These are phyloP conservation scores for Boletus sp. DNA, from an alignment of 768 basidiomycete genomes.

Conservation along the genomic window DNA sequence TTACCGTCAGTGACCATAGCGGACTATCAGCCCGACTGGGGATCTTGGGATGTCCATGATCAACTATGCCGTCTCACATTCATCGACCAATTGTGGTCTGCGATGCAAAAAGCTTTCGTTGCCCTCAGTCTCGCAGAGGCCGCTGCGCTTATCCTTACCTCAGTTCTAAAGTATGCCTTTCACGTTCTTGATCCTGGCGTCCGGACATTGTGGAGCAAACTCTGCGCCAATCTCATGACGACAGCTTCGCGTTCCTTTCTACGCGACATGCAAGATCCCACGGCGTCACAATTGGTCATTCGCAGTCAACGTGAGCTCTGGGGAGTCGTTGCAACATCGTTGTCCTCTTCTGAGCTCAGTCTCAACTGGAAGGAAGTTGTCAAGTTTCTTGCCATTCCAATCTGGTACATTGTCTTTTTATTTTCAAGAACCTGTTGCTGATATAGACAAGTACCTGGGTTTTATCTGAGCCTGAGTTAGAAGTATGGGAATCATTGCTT, in stretches of 20 bases:
- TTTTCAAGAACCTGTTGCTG: not conserved
- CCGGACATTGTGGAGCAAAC: conserved; percentile 42
- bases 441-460: conserved; percentile 41
- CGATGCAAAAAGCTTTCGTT: conserved; percentile 49
- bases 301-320: conserved; percentile 43
- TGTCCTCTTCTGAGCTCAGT: conserved; percentile 23
- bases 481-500: conserved; percentile 43
- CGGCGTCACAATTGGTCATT: conserved; percentile 24
- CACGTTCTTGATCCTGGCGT: conserved; percentile 39
- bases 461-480: conserved; percentile 41
- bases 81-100: conserved; percentile 49
- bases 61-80: conserved; percentile 41
- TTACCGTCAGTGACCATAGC: conserved; percentile 17
- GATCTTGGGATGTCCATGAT: conserved; percentile 21
- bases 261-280: conserved; percentile 30
- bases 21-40: conserved; percentile 16
- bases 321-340: conserved; percentile 41
- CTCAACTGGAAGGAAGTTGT: conserved; percentile 42
- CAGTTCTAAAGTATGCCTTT: conserved; percentile 45
- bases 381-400: conserved; percentile 46
- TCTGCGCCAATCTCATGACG: conserved; percentile 50
- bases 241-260: conserved; percentile 41
- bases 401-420: conserved; percentile 37
- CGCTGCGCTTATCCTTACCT: conserved; percentile 47
- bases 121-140: conserved; percentile 38